Percentiles rank a stretch among this genome's conserved stretches.
These are phyloP conservation scores for Candida pseudofarinosa DNA, from an alignment of 805 yeast genomes.

Conservation along the genomic window DNA sequence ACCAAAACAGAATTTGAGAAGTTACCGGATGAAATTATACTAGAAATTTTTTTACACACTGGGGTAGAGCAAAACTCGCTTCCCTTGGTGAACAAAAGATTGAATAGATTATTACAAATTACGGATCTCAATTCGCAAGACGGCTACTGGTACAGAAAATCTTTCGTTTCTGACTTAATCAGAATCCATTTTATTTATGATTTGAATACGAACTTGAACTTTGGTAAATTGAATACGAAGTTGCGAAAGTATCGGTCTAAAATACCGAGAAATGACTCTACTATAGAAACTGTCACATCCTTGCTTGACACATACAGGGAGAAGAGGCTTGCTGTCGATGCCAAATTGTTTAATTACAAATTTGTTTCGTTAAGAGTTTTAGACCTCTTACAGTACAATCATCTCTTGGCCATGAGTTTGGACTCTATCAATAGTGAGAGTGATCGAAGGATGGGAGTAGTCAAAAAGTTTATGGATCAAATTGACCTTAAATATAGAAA, in stretches of 20 bases:
- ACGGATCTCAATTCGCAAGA: slow-evolving; percentile 14
- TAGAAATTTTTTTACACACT: slow-evolving; percentile 33
- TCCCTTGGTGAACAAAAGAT: slow-evolving; percentile 27
- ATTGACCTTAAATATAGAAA: slow-evolving; percentile 3
- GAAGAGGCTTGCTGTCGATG: slow-evolving; percentile 5
- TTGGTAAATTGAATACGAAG: slow-evolving; percentile 11
- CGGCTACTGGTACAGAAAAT: slow-evolving; percentile 16
- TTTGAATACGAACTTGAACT: slow-evolving; percentile 15
- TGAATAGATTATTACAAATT: slow-evolving; percentile 24
- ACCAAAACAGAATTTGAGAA: slow-evolving; percentile 18
- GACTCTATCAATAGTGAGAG: slow-evolving; percentile 3
- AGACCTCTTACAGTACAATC: neutral
- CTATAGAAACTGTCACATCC: slow-evolving; percentile 3
- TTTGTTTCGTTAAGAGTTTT: slow-evolving; percentile 11
- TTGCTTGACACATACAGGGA: slow-evolving; percentile 6
- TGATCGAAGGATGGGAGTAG: slow-evolving; percentile 3
- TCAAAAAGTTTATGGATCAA: slow-evolving; percentile 1
- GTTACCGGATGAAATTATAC: slow-evolving; percentile 43
- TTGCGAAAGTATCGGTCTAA: slow-evolving; percentile 9
- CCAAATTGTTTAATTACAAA: slow-evolving; percentile 8
- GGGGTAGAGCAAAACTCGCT: slow-evolving; percentile 31
- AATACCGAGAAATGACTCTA: slow-evolving; percentile 4
- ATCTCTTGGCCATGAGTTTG: slow-evolving; percentile 3
- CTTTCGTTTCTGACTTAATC: slow-evolving; percentile 20
- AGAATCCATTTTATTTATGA: slow-evolving; percentile 15